Evolutionary conservation across 768 basidiomycete genomes (phyloP).

Genomic region (Porphyrellus cyaneotinctus): DNA sequence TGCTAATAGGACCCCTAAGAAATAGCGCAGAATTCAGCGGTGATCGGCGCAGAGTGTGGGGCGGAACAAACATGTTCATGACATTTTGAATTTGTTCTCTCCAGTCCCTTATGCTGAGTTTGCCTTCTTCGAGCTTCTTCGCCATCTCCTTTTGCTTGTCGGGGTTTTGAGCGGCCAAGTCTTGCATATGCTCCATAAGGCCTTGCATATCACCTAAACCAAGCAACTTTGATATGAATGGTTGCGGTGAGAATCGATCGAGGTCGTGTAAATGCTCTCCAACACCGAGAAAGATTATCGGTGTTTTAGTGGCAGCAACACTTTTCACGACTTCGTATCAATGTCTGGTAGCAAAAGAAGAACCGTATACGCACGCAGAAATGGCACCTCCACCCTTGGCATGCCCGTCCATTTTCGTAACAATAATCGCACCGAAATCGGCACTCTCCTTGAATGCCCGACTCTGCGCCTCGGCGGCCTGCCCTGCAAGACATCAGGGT

Average conservation of each 20-base stretch:
- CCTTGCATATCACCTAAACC: conserved; percentile 97
- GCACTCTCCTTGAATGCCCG: conserved; percentile 97
- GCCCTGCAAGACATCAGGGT: conserved; percentile 47
- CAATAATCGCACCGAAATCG: conserved; percentile 97
- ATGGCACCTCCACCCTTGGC: conserved; percentile 99
- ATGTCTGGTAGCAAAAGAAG: neutral
- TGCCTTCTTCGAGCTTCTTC: conserved; percentile 96
- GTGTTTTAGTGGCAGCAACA: conserved; percentile 97
- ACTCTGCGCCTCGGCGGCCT: conserved; percentile 96
- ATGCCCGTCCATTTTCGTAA: conserved; percentile 99
- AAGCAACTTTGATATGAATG: conserved; percentile 94
- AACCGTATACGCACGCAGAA: conserved; percentile 71
- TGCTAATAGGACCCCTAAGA: conserved; percentile 93
- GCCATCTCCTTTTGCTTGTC: conserved; percentile 98
- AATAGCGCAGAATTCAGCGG: conserved; percentile 5
- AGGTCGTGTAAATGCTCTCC: conserved; percentile 98
- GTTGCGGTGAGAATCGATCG: conserved; percentile 91
- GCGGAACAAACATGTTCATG: conserved; percentile 84
- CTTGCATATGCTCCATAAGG: conserved; percentile 98
- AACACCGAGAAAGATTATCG: conserved; percentile 97
- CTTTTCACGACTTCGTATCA: conserved; percentile 40
- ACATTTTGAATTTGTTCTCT: conserved; percentile 95
- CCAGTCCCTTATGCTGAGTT: conserved; percentile 96
- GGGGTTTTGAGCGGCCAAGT: conserved; percentile 87
- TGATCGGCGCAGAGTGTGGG: conserved; percentile 2